phyloP scores from a whole-genome alignment of 768 basidiomycete genomes.

The Lactarius tabidus region DNA sequence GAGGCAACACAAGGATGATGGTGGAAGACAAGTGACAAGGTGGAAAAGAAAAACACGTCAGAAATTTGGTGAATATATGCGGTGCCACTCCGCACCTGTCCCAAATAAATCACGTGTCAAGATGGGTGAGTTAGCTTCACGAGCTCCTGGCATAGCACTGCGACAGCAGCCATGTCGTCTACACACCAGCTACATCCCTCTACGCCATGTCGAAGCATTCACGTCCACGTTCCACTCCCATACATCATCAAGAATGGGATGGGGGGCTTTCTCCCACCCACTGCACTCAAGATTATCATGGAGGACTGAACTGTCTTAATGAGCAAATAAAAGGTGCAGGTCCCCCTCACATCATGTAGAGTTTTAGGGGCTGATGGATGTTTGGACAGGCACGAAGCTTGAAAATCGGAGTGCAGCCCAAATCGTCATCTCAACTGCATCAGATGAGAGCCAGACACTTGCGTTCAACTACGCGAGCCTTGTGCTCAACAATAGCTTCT shows the following conservation, averaged over 20 bases:
- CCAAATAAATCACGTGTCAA: too few species aligned
- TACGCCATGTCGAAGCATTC: slow-evolving; percentile 37
- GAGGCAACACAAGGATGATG: too few species aligned
- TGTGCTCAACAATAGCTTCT: slow-evolving; percentile 94
- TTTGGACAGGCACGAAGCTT: slow-evolving; percentile 47
- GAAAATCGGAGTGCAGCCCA: slow-evolving; percentile 59
- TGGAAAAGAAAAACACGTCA: too few species aligned
- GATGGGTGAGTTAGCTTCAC: too few species aligned
- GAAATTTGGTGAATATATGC: too few species aligned
- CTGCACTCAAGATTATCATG: slow-evolving; percentile 63
- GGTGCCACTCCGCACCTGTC: too few species aligned
- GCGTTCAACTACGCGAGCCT: slow-evolving; percentile 90
- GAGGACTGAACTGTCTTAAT: slow-evolving; percentile 80
- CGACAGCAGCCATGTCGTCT: too few species aligned
- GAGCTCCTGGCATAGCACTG: background rate
- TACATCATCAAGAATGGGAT: slow-evolving; percentile 73
- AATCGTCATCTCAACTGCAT: slow-evolving; percentile 70
- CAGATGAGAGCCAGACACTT: slow-evolving; percentile 55
- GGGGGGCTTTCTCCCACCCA: slow-evolving; percentile 71
- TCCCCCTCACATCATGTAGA: background rate
- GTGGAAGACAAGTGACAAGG: too few species aligned
- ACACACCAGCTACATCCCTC: slow-evolving; percentile 13
- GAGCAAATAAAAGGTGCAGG: slow-evolving; percentile 63
- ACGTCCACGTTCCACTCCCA: slow-evolving; percentile 51
- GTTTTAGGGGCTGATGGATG: slow-evolving; percentile 5